A percentile compares a stretch with the other conserved stretches of the same genome.
Conservation (phyloP, 495 filamentous ascomycete genomes). For the Xylaria longipes region DNA sequence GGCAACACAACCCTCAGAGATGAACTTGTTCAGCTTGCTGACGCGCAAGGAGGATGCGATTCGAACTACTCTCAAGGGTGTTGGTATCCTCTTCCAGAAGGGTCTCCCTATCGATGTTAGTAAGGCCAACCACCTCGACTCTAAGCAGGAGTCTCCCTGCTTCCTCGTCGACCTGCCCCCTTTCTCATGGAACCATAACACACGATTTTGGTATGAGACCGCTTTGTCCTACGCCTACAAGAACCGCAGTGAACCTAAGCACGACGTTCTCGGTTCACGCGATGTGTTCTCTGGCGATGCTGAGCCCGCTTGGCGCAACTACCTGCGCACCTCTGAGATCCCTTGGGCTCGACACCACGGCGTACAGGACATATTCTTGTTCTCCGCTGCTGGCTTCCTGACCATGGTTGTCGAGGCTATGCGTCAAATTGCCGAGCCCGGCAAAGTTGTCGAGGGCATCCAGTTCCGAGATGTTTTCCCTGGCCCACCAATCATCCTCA, state of each 20-base stretch:
- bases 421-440: constrained; percentile 44
- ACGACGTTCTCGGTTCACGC: constrained; percentile 54
- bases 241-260: constrained; percentile 42
- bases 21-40: constrained; percentile 33
- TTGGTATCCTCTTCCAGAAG: constrained; percentile 41
- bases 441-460: constrained; percentile 33
- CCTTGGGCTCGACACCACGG: constrained; percentile 56
- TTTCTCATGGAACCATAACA: constrained; percentile 49
- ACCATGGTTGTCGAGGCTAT: constrained; percentile 57
- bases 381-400: constrained; percentile 54
- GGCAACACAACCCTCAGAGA: constrained; percentile 20
- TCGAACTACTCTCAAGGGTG: constrained; percentile 37
- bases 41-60: constrained; percentile 41
- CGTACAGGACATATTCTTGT: constrained; percentile 47
- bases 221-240: constrained; percentile 51
- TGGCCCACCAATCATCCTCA: constrained; percentile 45
- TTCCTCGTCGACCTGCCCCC: constrained; percentile 42
- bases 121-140: constrained; percentile 38
- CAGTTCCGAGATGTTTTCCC: constrained; percentile 41
- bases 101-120: constrained; percentile 51
- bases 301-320: constrained; percentile 51
- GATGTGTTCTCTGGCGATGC: constrained; percentile 38
- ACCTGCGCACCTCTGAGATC: constrained; percentile 43
- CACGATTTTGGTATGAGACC: constrained; percentile 48
- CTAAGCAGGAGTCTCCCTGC: constrained; percentile 27